Percentiles rank a stretch among this genome's conserved stretches.
These are phyloP conservation scores for Aureococcus anophagefferens DNA, from an alignment of 108 stramenopile genomes.

Conservation along the genomic window DNA sequence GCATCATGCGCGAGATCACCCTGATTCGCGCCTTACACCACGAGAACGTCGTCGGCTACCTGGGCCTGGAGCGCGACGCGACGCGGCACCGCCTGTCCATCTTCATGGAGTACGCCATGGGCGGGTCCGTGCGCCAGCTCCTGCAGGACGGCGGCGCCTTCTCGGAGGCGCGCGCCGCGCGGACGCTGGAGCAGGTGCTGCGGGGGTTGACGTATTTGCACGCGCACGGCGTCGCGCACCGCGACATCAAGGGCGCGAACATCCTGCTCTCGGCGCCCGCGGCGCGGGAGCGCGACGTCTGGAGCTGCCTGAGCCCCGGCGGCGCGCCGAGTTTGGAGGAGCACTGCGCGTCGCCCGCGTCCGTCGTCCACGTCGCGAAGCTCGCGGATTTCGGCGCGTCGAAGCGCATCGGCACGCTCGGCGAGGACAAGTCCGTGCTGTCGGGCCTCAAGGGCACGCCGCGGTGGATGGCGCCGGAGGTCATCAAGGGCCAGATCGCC, in stretches of 20 bases:
- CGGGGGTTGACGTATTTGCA: slow-evolving; percentile 40
- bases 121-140: slow-evolving; percentile 37
- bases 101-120: slow-evolving; percentile 45
- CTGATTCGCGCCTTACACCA: slow-evolving; percentile 37
- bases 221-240: slow-evolving; percentile 40
- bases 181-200: slow-evolving; percentile 35
- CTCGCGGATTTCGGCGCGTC: slow-evolving; percentile 44
- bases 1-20: slow-evolving; percentile 21
- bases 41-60: slow-evolving; percentile 44
- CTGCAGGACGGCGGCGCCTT: slow-evolving; percentile 37
- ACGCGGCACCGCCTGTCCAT: slow-evolving; percentile 24
- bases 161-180: slow-evolving; percentile 20
- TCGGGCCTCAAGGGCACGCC: slow-evolving; percentile 26
- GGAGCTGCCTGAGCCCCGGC: background rate
- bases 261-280: slow-evolving; percentile 42
- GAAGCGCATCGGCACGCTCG: slow-evolving; percentile 9
- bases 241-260: slow-evolving; percentile 57
- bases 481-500: slow-evolving; percentile 24
- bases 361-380: slow-evolving; percentile 24
- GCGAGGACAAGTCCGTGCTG: no score
- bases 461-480: slow-evolving; percentile 60
- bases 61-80: slow-evolving; percentile 25
- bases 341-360: no score
- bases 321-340: slow-evolving; percentile 18
- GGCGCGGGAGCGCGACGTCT: slow-evolving; percentile 1